These are phyloP conservation scores for Catenaria anguillulae DNA, from an alignment of 371 early-diverging fungal genomes.

Conservation along the genomic window DNA sequence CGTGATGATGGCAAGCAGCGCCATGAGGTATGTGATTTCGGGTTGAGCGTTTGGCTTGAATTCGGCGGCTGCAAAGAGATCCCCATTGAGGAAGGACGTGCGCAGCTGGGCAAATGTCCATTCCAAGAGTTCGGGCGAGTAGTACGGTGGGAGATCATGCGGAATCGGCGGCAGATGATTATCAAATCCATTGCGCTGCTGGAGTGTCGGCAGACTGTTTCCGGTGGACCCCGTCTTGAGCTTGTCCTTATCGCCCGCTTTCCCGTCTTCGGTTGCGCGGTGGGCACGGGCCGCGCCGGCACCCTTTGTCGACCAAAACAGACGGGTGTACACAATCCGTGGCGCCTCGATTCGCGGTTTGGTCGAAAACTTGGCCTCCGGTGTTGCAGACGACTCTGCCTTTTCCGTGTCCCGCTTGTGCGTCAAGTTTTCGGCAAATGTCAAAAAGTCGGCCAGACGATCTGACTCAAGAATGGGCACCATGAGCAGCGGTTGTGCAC, in stretches of 20 bases:
- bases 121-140: not conserved
- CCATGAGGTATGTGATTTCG: not conserved
- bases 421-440: not conserved
- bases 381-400: no score
- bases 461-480: not conserved
- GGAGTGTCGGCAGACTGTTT: not conserved
- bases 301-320: not conserved
- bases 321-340: not conserved
- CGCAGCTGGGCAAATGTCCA: not conserved
- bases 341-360: no score
- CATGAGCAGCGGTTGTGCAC: not conserved
- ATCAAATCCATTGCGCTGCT: not conserved
- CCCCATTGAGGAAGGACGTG: not conserved
- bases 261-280: not conserved
- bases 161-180: not conserved
- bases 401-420: not conserved
- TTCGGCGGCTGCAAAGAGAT: not conserved
- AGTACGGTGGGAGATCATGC: not conserved
- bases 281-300: not conserved
- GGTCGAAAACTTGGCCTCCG: no score
- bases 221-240: not conserved
- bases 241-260: not conserved
- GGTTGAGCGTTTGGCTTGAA: not conserved
- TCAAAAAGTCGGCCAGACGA: not conserved
- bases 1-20: not conserved